Conservation (phyloP, 257 asterid genomes). For the Petunia secreta region DNA sequence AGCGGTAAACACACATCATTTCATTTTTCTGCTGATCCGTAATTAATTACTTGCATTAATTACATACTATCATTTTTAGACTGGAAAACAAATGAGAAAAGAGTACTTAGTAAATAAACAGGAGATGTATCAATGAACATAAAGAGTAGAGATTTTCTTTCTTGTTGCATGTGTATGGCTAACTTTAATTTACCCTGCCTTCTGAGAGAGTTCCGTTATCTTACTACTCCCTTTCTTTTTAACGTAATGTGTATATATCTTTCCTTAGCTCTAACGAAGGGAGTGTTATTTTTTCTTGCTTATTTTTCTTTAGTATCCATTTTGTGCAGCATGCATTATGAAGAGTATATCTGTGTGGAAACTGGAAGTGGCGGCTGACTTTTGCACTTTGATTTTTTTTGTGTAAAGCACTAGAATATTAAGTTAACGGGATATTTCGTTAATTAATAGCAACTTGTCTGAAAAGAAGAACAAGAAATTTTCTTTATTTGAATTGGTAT, state of each 20-base stretch:
- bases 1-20: slow-evolving; percentile 52
- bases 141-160: slow-evolving; percentile 2
- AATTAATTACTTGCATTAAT: neutral
- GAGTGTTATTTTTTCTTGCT: neutral
- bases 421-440: neutral
- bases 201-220: neutral
- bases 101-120: neutral
- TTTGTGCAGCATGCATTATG: neutral
- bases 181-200: neutral
- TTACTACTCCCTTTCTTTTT: neutral
- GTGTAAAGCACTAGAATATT: slow-evolving; percentile 10
- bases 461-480: neutral
- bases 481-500: neutral
- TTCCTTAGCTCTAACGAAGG: neutral
- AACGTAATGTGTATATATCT: neutral
- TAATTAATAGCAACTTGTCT: neutral
- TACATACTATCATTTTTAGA: neutral
- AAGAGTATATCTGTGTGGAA: slow-evolving; percentile 9
- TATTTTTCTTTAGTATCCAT: neutral
- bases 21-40: neutral
- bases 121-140: neutral
- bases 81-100: neutral
- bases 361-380: neutral
- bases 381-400: neutral
- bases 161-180: slow-evolving; percentile 1